Conservation (phyloP, 1,139 yeast species). For the Arxiozyma telluris region DNA sequence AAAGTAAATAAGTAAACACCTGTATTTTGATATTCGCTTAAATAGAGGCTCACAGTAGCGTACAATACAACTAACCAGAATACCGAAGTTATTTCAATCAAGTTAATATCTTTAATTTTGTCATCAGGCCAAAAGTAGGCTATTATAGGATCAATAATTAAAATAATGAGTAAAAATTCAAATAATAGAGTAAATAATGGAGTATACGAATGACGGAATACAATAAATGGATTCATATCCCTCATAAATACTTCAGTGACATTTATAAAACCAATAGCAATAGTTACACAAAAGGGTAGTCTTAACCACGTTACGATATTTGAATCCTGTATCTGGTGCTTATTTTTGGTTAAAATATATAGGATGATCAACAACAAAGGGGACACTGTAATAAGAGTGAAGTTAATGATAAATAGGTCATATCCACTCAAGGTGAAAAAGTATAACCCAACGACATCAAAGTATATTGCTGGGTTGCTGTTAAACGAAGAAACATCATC, state of each 20-base stretch:
- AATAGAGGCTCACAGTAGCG: conserved; percentile 37
- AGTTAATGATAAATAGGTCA: conserved; percentile 39
- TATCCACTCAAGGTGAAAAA: conserved; percentile 50
- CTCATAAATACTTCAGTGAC: conserved; percentile 17
- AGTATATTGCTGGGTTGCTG: conserved; percentile 46
- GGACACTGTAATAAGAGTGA: conserved; percentile 41
- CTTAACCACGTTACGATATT: conserved; percentile 41
- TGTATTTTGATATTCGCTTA: conserved; percentile 44
- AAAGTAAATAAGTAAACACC: conserved; percentile 52
- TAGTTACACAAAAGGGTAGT: conserved; percentile 46
- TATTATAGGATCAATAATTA: conserved; percentile 45
- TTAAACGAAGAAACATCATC: conserved; percentile 20
- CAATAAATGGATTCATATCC: conserved; percentile 43
- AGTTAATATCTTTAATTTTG: conserved; percentile 59
- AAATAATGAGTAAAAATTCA: conserved; percentile 46
- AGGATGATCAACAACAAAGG: conserved; percentile 49
- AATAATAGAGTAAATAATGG: conserved; percentile 41
- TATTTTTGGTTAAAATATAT: conserved; percentile 39
- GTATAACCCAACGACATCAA: conserved; percentile 48
- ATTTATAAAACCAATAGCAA: conserved; percentile 37
- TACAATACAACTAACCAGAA: conserved; percentile 51
- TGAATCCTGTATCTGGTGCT: conserved; percentile 40
- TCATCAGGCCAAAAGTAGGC: conserved; percentile 49
- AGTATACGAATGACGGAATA: conserved; percentile 47
- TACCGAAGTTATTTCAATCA: conserved; percentile 47